A percentile compares a stretch with the other conserved stretches of the same genome.
Evolutionary conservation across 768 basidiomycete species (phyloP).

Genomic region (Gloeophyllum trabeum): DNA sequence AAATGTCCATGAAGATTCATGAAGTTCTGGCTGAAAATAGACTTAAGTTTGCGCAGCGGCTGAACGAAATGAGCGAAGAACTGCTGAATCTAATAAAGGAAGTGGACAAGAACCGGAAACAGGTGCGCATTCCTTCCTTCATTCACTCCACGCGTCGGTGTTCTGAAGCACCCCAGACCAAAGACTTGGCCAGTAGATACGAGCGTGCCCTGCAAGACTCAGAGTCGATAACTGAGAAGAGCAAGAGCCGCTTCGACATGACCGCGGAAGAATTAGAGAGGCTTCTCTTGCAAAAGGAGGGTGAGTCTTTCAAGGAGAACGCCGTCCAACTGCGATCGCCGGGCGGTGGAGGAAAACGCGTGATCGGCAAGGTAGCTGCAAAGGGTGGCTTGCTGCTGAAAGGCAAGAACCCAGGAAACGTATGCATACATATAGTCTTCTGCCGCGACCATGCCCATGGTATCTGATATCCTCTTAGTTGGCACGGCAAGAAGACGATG

Average conservation of each 20-base stretch:
- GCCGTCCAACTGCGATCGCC: constrained; percentile 52
- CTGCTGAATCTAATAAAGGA: constrained; percentile 75
- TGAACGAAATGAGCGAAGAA: constrained; percentile 98
- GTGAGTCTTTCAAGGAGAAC: constrained; percentile 82
- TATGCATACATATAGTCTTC: constrained; percentile 20
- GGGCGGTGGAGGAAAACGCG: constrained; percentile 60
- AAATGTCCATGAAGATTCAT: constrained; percentile 77
- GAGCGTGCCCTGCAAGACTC: constrained; percentile 86
- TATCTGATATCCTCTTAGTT: constrained; percentile 33
- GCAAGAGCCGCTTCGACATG: constrained; percentile 74
- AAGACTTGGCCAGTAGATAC: constrained; percentile 81
- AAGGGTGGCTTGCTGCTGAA: constrained; percentile 86
- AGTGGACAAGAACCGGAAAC: constrained; percentile 90
- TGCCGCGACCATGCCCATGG: not conserved
- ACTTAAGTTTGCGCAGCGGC: constrained; percentile 69
- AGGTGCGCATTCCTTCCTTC: constrained; percentile 35
- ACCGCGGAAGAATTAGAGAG: constrained; percentile 93
- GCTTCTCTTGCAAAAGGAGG: constrained; percentile 87
- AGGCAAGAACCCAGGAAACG: constrained; percentile 87
- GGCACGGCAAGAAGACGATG: constrained; percentile 90
- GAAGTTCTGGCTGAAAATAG: constrained; percentile 87
- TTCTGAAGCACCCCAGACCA: constrained; percentile 43
- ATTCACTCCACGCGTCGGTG: not conserved
- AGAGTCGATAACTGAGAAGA: constrained; percentile 78
- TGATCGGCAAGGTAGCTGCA: constrained; percentile 82